phyloP scores from a whole-genome alignment of 2,329 filamentous ascomycete species.

The Curvularia sp. region DNA sequence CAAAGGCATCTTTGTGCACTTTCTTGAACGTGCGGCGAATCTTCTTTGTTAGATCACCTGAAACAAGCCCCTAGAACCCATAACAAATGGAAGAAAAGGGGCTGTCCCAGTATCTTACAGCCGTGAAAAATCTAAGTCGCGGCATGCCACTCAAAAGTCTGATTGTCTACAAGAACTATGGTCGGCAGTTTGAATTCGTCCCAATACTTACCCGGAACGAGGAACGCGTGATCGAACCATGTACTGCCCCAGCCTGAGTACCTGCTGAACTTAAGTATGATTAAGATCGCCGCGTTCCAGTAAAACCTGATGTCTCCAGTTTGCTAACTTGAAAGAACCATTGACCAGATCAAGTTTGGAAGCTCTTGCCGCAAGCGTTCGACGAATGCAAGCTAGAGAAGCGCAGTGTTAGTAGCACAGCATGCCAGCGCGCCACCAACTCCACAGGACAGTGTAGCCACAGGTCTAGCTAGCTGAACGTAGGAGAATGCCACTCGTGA shows the following conservation, averaged over 20 bases:
- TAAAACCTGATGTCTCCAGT: too few species aligned
- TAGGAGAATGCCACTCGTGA: conserved; percentile 5
- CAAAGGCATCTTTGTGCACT: neutral
- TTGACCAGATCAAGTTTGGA: conserved; percentile 16
- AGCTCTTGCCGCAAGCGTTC: neutral
- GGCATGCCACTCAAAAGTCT: neutral
- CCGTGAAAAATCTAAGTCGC: neutral
- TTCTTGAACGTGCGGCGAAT: neutral
- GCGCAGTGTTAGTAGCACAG: conserved; percentile 7
- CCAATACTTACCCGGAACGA: neutral
- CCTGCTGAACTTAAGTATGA: neutral
- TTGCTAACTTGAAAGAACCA: neutral
- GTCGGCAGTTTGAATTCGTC: neutral
- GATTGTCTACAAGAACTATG: neutral
- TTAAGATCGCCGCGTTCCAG: neutral
- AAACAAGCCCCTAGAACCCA: neutral
- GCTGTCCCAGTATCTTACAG: neutral
- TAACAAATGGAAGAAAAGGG: neutral
- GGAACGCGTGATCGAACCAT: neutral
- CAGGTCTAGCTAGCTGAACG: conserved; percentile 3
- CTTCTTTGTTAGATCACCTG: neutral
- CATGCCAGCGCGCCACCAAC: conserved; percentile 12
- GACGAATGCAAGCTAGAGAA: conserved; percentile 9
- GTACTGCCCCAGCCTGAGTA: neutral
- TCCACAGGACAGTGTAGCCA: conserved; percentile 7